Evolutionary conservation across 345 rosid genomes (phyloP).

Genomic region (Eucalyptus polyanthemos): DNA sequence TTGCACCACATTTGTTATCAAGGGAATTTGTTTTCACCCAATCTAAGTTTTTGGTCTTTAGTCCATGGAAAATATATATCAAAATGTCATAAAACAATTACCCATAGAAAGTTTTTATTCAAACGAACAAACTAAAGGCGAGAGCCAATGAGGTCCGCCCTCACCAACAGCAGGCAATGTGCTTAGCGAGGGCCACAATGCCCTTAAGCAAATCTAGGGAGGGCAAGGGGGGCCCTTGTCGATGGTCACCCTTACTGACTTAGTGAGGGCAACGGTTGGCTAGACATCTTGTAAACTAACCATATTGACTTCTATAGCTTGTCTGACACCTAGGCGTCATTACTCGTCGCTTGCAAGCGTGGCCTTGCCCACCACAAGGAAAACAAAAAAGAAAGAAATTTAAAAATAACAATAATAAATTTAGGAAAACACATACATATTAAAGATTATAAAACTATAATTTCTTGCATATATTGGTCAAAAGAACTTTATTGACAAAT

Average conservation of each 20-base stretch:
- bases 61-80: not conserved
- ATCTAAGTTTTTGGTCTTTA: not conserved
- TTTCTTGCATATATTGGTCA: not conserved
- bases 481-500: not conserved
- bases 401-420: not conserved
- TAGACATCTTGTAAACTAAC: not conserved
- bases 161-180: fast-evolving
- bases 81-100: not conserved
- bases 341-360: not conserved
- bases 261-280: not conserved
- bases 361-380: not conserved
- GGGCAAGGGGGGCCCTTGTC: not conserved
- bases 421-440: not conserved
- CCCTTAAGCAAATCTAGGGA: not conserved
- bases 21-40: not conserved
- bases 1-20: not conserved
- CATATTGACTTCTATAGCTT: not conserved
- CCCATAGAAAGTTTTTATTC: not conserved
- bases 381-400: not conserved
- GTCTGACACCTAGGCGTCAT: not conserved
- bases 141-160: not conserved
- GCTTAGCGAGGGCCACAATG: fast-evolving
- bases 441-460: not conserved
- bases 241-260: not conserved
- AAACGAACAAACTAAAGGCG: not conserved